Evolutionary conservation across 164 flowering plant species (phyloP).

Genomic region (Stephania japonica): DNA sequence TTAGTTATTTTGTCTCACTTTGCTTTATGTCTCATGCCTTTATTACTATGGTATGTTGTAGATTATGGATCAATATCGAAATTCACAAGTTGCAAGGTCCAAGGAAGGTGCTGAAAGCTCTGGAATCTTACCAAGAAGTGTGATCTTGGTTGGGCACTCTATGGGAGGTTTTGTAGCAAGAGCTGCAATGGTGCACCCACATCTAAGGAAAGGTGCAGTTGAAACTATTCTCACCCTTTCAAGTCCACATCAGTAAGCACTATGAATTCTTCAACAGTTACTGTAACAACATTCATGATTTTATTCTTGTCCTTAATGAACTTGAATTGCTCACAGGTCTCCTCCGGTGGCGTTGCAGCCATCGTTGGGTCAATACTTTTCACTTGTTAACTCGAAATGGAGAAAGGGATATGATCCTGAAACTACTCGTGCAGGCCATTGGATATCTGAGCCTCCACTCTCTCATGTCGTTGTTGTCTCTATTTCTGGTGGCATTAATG

Average conservation of each 20-base stretch:
- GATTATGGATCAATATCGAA: slow-evolving; percentile 89
- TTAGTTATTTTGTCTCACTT: neutral
- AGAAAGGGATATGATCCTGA: slow-evolving; percentile 68
- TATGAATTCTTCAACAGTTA: slow-evolving; percentile 5
- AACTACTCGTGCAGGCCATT: slow-evolving; percentile 38
- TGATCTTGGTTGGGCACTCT: slow-evolving; percentile 96
- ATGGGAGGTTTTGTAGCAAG: slow-evolving; percentile 99
- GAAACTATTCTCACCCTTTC: slow-evolving; percentile 93
- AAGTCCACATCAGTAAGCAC: slow-evolving; percentile 85
- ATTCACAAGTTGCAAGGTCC: slow-evolving; percentile 59
- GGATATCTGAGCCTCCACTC: slow-evolving; percentile 46
- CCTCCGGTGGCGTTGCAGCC: slow-evolving; percentile 97
- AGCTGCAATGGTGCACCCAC: slow-evolving; percentile 83
- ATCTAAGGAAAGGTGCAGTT: slow-evolving; percentile 71
- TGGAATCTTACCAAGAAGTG: slow-evolving; percentile 69
- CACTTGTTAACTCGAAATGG: slow-evolving; percentile 78
- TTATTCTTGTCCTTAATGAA: slow-evolving; percentile 12
- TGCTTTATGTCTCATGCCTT: slow-evolving; percentile 3
- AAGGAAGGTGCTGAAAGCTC: slow-evolving; percentile 63
- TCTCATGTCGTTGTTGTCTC: slow-evolving; percentile 78
- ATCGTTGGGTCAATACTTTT: slow-evolving; percentile 80
- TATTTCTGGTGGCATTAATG: slow-evolving; percentile 82
- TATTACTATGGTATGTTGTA: slow-evolving; percentile 18
- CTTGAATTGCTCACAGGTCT: slow-evolving; percentile 44
- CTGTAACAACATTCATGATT: slow-evolving; percentile 7